A percentile compares a stretch with the other conserved stretches of the same genome.
Conservation (phyloP, 2,329 filamentous ascomycete genomes). For the Aspergillus flavus region DNA sequence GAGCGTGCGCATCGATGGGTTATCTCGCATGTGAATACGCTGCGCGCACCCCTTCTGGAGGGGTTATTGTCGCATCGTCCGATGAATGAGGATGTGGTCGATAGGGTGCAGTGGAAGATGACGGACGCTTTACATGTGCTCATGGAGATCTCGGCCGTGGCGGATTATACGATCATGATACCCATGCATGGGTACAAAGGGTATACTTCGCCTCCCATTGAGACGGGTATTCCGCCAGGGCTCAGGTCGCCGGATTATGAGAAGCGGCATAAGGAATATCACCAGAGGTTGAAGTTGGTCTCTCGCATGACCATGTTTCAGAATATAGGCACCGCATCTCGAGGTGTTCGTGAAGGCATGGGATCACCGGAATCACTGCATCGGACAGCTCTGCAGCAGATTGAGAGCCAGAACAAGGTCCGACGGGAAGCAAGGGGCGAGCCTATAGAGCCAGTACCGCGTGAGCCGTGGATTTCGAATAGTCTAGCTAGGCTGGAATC, state of each 20-base stretch:
- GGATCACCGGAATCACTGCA: background rate
- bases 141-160: slow-evolving; percentile 13
- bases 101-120: slow-evolving; percentile 19
- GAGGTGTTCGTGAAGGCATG: background rate
- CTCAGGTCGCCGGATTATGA: background rate
- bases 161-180: slow-evolving; percentile 27
- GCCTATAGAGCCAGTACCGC: slow-evolving; percentile 10
- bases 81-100: background rate
- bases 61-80: slow-evolving; percentile 11
- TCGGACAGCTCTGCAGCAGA: background rate
- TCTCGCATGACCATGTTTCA: background rate
- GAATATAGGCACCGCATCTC: background rate
- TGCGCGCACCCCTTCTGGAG: slow-evolving; percentile 18
- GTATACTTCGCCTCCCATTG: background rate
- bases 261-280: background rate
- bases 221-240: background rate
- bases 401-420: slow-evolving; percentile 15
- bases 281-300: slow-evolving; percentile 8
- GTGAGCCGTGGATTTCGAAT: slow-evolving; percentile 23
- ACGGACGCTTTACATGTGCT: slow-evolving; percentile 19
- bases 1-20: slow-evolving; percentile 29
- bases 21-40: slow-evolving; percentile 14
- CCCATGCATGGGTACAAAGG: slow-evolving; percentile 30
- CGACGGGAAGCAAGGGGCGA: slow-evolving; percentile 18
- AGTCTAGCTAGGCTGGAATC: background rate